Base-by-base conservation (phyloP, 75 land plant species). In the Sequoia sempervirens region DNA sequence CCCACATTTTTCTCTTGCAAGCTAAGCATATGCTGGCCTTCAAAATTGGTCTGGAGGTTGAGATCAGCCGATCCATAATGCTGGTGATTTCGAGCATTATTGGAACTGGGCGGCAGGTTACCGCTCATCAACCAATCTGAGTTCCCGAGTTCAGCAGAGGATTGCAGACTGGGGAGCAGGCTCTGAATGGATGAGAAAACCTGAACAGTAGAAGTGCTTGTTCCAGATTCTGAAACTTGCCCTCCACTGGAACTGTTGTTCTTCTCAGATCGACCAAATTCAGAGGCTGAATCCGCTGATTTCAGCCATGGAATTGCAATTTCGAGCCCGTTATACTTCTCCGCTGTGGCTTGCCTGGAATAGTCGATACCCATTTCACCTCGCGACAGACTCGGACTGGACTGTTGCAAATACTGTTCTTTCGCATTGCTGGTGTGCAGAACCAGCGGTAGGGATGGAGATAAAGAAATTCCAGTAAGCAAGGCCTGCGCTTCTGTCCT, bases 121-220 rank as follows among this genome's bases (percentile, higher is more conserved):
- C 79, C 79, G 45, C 20, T 75, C 41, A 78, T 40, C 50, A 78
- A 23, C 80, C 80, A 78, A 1, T 78, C 80, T n/a, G 80, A 78
- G 30, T 1, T 78, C 28, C 80, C 80, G 0, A 78, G 46, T 13
- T 78, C 80, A n/a, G 47, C 8, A n/a, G 80, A 45, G 2, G 78
- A 75, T 75, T 75, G 78, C 38, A 75, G 78, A 38, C 10, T 61
- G 73, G 34, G 80, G 50, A 78, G 50, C 8, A 78, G 80, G 45
- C 45, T 78, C n/a, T 78, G 80, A 45, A 78, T 78, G 80, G 80
- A 78, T 9, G 80, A 26, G 50, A 78, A 78, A 23, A 78, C 80
- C 80, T 78, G 80, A 11, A 45, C 80, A 41, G 50, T 45, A 45
- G 80, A 78, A 78, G 50, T 43, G 50, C 80, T 78, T 12, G 47